Percentiles rank a stretch among this genome's conserved stretches.
These are phyloP conservation scores for Bolboschoenus planiculmis DNA, from an alignment of 176 grass and related monocot species.

Conservation along the genomic window DNA sequence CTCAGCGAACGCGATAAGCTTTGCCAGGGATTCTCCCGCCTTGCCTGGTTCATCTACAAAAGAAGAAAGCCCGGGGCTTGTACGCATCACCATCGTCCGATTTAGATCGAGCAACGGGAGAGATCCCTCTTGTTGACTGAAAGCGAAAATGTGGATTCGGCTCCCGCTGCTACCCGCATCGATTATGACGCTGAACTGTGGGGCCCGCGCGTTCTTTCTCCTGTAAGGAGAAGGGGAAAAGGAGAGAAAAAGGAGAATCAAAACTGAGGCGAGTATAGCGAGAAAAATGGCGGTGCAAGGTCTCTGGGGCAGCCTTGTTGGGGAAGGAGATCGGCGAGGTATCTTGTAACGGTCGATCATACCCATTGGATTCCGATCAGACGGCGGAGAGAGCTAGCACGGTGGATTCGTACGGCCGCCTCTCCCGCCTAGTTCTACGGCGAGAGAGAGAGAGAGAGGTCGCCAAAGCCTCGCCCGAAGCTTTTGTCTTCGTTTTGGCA, in stretches of 20 bases:
- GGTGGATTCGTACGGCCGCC: neutral
- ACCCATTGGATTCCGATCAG: neutral
- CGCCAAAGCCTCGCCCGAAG: too few relatives aligned
- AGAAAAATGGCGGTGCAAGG: neutral
- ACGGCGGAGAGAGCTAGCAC: slow-evolving; percentile 10
- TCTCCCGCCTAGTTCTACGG: slow-evolving; percentile 7
- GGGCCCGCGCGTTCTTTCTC: neutral
- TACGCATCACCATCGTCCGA: slow-evolving; percentile 55
- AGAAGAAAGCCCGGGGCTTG: slow-evolving; percentile 64
- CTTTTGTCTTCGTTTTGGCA: neutral
- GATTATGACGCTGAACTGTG: slow-evolving; percentile 51
- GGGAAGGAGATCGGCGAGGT: neutral
- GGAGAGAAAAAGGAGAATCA: slow-evolving; percentile 18
- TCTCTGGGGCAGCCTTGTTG: neutral
- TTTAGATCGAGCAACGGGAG: slow-evolving; percentile 51
- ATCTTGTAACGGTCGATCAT: slow-evolving; percentile 12
- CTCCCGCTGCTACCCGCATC: slow-evolving; percentile 77
- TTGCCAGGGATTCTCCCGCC: slow-evolving; percentile 43
- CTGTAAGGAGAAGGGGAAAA: slow-evolving; percentile 3
- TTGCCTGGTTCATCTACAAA: slow-evolving; percentile 35
- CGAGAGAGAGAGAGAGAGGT: neutral
- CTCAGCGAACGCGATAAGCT: slow-evolving; percentile 52
- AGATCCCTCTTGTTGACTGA: slow-evolving; percentile 30
- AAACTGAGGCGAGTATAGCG: neutral
- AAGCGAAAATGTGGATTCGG: slow-evolving; percentile 66